Evolutionary conservation across 2,329 filamentous ascomycete species (phyloP), one percentile per base, ranked within the genome.

Genomic region (Exserohilum turcica): DNA sequence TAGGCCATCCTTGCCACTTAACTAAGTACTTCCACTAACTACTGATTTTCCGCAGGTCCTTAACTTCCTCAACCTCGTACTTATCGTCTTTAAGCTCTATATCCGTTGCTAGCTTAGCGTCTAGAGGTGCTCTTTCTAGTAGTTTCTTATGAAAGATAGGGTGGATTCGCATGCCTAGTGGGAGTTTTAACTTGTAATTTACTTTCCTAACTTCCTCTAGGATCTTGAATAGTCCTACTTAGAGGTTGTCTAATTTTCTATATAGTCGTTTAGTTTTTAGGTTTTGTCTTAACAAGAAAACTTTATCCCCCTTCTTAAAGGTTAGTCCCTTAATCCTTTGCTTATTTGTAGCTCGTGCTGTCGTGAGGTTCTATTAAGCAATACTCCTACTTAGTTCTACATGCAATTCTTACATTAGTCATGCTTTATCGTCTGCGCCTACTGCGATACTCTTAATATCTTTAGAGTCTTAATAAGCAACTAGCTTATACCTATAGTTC

Each of bases 271-370:
- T 18, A 18, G n/a, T 36, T 18, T 18, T 36, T 12, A 37, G 7
- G 16, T 37, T 19, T 37, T 19, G 7, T 37, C 2, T 6, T 37
- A 10, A 37, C 12, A 37, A 37, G 10, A 48, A 35, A 33, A 40
- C 45, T 33, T 35, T 40, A 16, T 40, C 4, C n/a, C 28, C 8
- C n/a, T 42, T 33, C 27, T 48, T 48, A 48, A 39, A 37, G 19
- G 8, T 44, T 44, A 44, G 42, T 44, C 40, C 8, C 28, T 43
- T 43, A 43, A 43, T 43, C 5, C 16, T 43, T 35, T 43, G 10
- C 13, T 35, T 43, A 43, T 33, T 43, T 7, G n/a, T 16, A 2
- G 15, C 15, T 18, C 18, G 16, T 18, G 33, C 16, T 18, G 7
- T 7, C 7, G 3, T 18, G 9, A 16, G 15, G 16, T n/a, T 36